phyloP scores from a whole-genome alignment of 495 filamentous ascomycete genomes.

The Pseudotulostoma volvatum region DNA sequence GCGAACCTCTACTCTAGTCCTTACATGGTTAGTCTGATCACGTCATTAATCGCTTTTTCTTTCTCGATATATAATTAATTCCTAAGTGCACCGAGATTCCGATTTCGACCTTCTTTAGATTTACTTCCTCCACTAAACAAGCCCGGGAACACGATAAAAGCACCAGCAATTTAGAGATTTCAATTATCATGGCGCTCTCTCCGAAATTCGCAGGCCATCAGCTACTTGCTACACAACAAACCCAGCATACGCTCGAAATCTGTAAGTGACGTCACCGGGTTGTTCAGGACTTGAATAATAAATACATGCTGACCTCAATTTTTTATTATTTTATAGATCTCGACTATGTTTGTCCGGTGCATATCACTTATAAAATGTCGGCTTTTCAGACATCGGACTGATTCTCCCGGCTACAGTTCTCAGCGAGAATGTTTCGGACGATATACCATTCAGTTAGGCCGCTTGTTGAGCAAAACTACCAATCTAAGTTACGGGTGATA shows the following conservation, averaged over 20 bases:
- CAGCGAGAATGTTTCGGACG: conserved; percentile 55
- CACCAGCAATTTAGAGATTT: too few species aligned
- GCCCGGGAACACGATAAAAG: too few species aligned
- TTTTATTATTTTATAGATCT: conserved; percentile 31
- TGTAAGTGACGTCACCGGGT: conserved; percentile 30
- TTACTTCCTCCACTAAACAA: too few species aligned
- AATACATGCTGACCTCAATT: neutral
- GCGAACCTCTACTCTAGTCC: too few species aligned
- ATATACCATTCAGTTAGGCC: conserved; percentile 44
- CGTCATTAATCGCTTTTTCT: too few species aligned
- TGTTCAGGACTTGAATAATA: too few species aligned
- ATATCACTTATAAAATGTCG: conserved; percentile 7
- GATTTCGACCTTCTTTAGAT: too few species aligned
- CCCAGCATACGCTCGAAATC: conserved; percentile 58
- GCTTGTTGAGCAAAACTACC: conserved; percentile 37
- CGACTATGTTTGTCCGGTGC: conserved; percentile 71
- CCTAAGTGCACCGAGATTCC: too few species aligned
- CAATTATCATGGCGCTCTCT: conserved; percentile 59
- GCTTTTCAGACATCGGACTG: conserved; percentile 1
- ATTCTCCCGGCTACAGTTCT: conserved; percentile 33
- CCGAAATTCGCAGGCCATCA: conserved; percentile 64
- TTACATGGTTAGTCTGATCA: too few species aligned
- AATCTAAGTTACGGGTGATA: conserved; percentile 47
- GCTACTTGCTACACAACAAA: conserved; percentile 29
- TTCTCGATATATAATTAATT: too few species aligned